Evolutionary conservation across 2,329 filamentous ascomycete genomes (phyloP).

Genomic region (Capronia americana): DNA sequence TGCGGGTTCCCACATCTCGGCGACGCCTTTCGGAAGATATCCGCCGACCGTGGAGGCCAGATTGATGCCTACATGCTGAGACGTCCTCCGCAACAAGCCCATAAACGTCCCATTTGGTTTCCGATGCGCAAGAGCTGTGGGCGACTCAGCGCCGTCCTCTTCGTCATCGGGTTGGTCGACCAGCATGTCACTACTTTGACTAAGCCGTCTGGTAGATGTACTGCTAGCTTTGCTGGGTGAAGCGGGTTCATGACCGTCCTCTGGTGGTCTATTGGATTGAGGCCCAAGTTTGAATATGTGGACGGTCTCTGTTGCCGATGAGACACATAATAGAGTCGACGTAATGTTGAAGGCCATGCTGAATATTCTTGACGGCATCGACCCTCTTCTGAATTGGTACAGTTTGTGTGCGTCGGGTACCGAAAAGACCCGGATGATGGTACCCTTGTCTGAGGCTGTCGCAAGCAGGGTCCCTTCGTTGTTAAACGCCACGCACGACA

Average conservation of each 20-base stretch:
- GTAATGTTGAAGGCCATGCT: constrained; percentile 99
- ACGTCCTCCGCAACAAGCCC: constrained; percentile 90
- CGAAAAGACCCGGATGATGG: constrained; percentile 94
- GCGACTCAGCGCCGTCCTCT: constrained; percentile 40
- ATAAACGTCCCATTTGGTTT: constrained; percentile 77
- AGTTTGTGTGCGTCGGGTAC: constrained; percentile 90
- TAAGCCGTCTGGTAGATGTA: constrained; percentile 35
- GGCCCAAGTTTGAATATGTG: constrained; percentile 85
- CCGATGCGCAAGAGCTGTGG: constrained; percentile 46
- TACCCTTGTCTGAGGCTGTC: constrained; percentile 95
- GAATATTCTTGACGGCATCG: constrained; percentile 93
- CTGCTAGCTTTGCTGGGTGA: constrained; percentile 33
- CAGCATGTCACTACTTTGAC: constrained; percentile 48
- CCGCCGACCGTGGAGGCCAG: constrained; percentile 88
- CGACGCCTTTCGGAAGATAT: constrained; percentile 90
- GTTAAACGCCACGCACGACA: constrained; percentile 90
- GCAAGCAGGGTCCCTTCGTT: constrained; percentile 89
- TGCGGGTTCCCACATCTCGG: constrained; percentile 96
- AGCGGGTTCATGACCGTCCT: constrained; percentile 30
- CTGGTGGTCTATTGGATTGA: constrained; percentile 19
- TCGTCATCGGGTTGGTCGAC: constrained; percentile 44
- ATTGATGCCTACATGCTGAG: constrained; percentile 87
- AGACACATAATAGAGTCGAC: constrained; percentile 91
- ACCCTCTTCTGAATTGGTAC: constrained; percentile 93
- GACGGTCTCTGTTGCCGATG: constrained; percentile 93